Evolutionary conservation across 2,329 filamentous ascomycete species (phyloP), one percentile per base, ranked within the genome.

Genomic region (Myotisia sp.): DNA sequence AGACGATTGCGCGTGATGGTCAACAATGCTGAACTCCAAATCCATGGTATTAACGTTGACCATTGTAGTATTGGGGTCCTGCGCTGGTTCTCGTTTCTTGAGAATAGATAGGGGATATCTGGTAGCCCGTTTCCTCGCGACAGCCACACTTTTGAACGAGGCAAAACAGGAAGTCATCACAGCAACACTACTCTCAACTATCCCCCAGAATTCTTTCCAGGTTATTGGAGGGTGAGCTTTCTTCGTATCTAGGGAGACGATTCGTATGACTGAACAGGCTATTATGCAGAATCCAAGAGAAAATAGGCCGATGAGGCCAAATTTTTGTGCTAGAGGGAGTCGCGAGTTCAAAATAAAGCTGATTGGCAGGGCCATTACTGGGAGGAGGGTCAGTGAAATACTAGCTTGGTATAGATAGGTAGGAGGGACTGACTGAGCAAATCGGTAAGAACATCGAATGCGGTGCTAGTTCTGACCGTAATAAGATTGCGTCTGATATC

Each of bases 141-240:
- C 34, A 29, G 38, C 33, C 7, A 41, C 29, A 9, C 36, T 38
- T 13, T 41, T 41, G 29, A 38, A 41, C 5, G 39, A 38, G 3
- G 39, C 39, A 29, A 41, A 38, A 14, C 39, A 41, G n/a, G 39
- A 41, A 21, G 30, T 29, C 36, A 41, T 41, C 8, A 41, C 29
- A 3, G 39, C 39, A 8, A 41, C 36, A 13, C 32, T 26, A 8
- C 7, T n/a, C 33, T 41, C 39, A 28, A 41, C 33, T 9, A 29
- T 19, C n/a, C 29, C 26, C 37, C 37, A 39, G 33, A 39, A 39
- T 12, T 35, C 17, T 12, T 32, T 27, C 37, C 37, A 39, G n/a
- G 37, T 32, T n/a, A 27, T 22, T n/a, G 37, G 29, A 5, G 37
- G 21, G 19, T 32, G 33, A 20, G 20, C 29, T 5, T 14, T 14